These are phyloP conservation scores for Globisporangium irregulare DNA, from an alignment of 352 stramenopile species.

Conservation along the genomic window DNA sequence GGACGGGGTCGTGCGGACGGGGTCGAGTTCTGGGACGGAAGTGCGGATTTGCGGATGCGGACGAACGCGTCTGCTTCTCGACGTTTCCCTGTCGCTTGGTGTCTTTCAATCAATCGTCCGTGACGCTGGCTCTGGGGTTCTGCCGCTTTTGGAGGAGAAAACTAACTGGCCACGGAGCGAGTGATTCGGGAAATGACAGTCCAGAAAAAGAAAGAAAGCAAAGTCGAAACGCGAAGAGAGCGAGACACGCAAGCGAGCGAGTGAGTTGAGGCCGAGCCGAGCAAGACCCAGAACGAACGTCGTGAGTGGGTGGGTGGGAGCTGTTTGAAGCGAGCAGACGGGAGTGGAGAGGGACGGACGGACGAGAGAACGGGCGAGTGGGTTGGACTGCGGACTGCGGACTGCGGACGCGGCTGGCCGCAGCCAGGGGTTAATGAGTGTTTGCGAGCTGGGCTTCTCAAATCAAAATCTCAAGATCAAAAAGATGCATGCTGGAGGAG, in stretches of 20 bases:
- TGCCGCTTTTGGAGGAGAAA: neutral
- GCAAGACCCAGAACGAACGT: neutral
- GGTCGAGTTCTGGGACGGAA: too few species aligned
- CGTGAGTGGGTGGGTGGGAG: constrained; percentile 13
- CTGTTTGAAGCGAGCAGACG: constrained; percentile 15
- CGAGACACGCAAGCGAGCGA: constrained; percentile 6
- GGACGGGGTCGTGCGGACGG: neutral
- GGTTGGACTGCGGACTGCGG: constrained; percentile 5
- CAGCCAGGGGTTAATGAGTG: constrained; percentile 5
- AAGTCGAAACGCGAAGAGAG: neutral
- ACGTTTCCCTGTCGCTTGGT: neutral
- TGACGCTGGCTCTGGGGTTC: neutral
- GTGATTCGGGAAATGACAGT: constrained; percentile 15
- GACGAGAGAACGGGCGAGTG: constrained; percentile 11
- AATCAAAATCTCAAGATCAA: neutral
- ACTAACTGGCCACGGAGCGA: constrained; percentile 6
- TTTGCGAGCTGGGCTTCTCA: neutral
- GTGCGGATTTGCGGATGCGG: neutral
- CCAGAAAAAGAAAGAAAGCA: constrained; percentile 6
- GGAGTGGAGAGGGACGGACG: constrained; percentile 2
- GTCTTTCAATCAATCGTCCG: neutral
- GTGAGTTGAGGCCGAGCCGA: too few species aligned
- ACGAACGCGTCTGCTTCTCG: neutral
- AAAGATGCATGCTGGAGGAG: constrained; percentile 9
- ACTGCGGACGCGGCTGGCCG: neutral